Base-by-base conservation (phyloP, 495 filamentous ascomycete genomes). In the Polyplosphaeria fusca region DNA sequence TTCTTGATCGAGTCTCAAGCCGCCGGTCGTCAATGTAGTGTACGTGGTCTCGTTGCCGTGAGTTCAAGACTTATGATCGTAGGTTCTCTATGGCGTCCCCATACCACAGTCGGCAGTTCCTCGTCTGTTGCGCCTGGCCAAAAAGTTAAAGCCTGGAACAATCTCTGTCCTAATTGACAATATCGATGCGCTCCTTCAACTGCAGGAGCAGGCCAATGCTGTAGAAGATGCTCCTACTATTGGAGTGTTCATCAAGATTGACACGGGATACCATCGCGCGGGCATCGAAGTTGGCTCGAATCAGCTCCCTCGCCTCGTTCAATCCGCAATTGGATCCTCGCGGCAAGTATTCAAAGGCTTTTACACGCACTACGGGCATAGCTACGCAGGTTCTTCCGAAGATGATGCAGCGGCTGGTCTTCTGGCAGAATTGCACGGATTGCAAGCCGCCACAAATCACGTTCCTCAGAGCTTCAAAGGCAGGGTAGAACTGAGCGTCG, bases 311-410 rank as follows among this genome's bases (percentile, higher is more conserved):
- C 61, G 67, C 0, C 67, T 89, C 28, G 58, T 61, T 16, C 67
- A 74, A 32, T 75, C 72, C 25, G 66, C 80, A 18, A 42, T 18
- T 13, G 30, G 1, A 66, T 85, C 0, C 58, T 47, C 14, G 71
- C 74, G 2, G 74, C 76, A 1, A 57, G 58, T 65, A 0, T 69
- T 93, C 2, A 68, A 79, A 14, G 90, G 89, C 0, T 65, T 92
- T 16, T 95, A 94, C 70, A 81, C 78, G n/a, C 89, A 94, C 67
- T 85, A 84, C 3, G 88, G 89, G 3, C 80, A 88, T 51, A 87
- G 82, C 26, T 94, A 95, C 68, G 66, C 63, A 18, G 73, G 69
- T 1, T 76, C 69, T 22, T 73, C 73, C 0, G 71, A 78, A 7
- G 64, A 68, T 4, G 76, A 80, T 42, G 84, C 87, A 5, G 74